A percentile compares a stretch with the other conserved stretches of the same genome.
Conservation (phyloP, 352 stramenopile species). For the Labyrinthula sp. region DNA sequence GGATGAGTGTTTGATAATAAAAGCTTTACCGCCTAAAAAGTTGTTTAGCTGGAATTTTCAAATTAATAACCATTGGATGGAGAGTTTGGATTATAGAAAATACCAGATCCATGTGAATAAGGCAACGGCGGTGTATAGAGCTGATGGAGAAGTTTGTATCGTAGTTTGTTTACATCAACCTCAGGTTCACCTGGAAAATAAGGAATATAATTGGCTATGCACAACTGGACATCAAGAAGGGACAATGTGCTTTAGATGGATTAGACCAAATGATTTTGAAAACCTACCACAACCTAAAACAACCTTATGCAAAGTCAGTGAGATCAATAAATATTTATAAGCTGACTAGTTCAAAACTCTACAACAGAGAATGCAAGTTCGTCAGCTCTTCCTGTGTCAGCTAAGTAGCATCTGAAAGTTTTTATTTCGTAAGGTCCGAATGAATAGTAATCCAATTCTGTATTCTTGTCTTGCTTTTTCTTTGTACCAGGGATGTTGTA, state of each 20-base stretch:
- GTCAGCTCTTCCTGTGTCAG: too few species aligned
- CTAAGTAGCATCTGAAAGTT: too few species aligned
- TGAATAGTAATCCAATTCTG: too few species aligned
- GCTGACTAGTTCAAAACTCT: too few species aligned
- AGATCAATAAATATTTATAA: too few species aligned
- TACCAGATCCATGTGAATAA: conserved; percentile 26
- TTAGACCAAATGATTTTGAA: conserved; percentile 10
- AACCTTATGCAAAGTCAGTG: too few species aligned
- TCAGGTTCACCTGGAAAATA: background rate
- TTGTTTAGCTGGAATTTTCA: conserved; percentile 24
- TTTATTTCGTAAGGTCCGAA: too few species aligned
- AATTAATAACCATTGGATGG: conserved; percentile 29
- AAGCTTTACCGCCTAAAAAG: conserved; percentile 10
- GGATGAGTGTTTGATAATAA: conserved; percentile 21
- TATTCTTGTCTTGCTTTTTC: too few species aligned
- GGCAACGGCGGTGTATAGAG: conserved; percentile 8
- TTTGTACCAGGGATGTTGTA: too few species aligned
- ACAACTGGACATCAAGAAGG: conserved; percentile 15
- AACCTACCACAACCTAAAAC: conserved; percentile 17
- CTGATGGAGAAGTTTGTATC: conserved; percentile 11
- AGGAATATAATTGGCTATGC: conserved; percentile 13
- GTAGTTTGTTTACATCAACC: conserved; percentile 8
- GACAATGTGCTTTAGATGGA: conserved; percentile 24
- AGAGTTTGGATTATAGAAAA: conserved; percentile 22
- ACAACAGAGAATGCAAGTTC: too few species aligned